These are phyloP conservation scores for Saccharomyces mikatae DNA, from an alignment of 805 yeast genomes.

Conservation along the genomic window DNA sequence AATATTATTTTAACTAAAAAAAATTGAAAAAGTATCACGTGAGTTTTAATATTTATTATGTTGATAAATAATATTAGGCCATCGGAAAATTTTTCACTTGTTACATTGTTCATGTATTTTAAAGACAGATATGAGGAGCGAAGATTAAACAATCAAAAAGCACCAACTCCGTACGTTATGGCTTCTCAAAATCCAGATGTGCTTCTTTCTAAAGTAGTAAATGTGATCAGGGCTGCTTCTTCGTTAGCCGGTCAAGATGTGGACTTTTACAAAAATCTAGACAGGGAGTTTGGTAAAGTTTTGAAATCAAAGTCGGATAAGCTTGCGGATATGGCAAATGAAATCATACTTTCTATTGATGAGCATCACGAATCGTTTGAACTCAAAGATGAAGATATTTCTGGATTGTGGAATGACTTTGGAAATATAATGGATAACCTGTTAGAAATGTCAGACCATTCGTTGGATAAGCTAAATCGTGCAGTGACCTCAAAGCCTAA, in stretches of 20 bases:
- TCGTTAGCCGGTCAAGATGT: conserved; percentile 74
- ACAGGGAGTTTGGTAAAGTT: conserved; percentile 35
- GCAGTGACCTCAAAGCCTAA: conserved; percentile 15
- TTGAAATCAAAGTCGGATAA: conserved; percentile 36
- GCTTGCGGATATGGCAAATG: conserved; percentile 41
- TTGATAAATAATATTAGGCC: neutral
- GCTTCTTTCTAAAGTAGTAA: conserved; percentile 13
- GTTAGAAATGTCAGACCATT: conserved; percentile 69
- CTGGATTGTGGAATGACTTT: conserved; percentile 52
- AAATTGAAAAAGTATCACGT: too few species aligned
- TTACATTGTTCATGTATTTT: neutral
- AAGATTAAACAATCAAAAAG: neutral
- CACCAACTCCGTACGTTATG: neutral
- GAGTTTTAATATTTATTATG: too few species aligned
- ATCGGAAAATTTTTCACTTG: neutral
- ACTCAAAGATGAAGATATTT: conserved; percentile 37
- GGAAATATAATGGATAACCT: conserved; percentile 57
- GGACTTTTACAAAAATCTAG: conserved; percentile 62
- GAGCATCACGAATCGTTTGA: conserved; percentile 24
- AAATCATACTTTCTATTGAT: conserved; percentile 34
- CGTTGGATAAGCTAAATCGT: conserved; percentile 41
- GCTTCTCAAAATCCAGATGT: neutral
- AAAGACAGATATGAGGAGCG: neutral
- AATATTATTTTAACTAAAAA: too few species aligned
- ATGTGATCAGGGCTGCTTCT: conserved; percentile 56